Evolutionary conservation across 2,329 filamentous ascomycete species (phyloP).

Genomic region (Podosphaera fusca): DNA sequence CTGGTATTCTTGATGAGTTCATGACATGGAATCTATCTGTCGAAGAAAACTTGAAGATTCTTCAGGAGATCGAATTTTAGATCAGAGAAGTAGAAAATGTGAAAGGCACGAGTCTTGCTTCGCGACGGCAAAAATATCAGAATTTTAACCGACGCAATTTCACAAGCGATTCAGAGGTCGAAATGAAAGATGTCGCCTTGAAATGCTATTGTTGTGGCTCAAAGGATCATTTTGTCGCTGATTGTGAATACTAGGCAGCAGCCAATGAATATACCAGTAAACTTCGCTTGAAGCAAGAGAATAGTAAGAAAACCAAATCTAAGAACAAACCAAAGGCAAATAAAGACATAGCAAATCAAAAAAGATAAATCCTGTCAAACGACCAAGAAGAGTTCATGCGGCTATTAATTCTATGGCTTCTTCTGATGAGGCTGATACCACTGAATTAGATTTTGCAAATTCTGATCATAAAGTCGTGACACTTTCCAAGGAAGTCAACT

Average conservation of each 20-base stretch:
- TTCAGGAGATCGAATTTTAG: no score
- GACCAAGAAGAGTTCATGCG: neutral
- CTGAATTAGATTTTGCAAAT: neutral
- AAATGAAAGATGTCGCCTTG: neutral
- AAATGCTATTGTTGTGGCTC: neutral
- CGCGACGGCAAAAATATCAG: neutral
- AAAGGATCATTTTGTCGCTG: no score
- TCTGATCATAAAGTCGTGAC: neutral
- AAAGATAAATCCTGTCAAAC: neutral
- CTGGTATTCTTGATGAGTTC: neutral
- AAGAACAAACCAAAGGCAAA: neutral
- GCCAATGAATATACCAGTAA: neutral
- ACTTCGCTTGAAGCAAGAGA: neutral
- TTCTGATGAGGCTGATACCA: neutral
- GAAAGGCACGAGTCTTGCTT: neutral
- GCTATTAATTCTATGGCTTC: neutral
- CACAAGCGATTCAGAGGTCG: neutral
- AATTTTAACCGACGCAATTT: neutral
- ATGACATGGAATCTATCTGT: neutral
- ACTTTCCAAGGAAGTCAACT: no score
- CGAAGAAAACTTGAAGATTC: neutral
- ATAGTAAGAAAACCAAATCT: neutral
- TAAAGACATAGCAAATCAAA: neutral
- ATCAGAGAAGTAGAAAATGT: neutral
- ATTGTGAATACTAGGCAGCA: neutral